Base-by-base conservation (phyloP, 2,329 filamentous ascomycete species). In the Paraphoma sp. region DNA sequence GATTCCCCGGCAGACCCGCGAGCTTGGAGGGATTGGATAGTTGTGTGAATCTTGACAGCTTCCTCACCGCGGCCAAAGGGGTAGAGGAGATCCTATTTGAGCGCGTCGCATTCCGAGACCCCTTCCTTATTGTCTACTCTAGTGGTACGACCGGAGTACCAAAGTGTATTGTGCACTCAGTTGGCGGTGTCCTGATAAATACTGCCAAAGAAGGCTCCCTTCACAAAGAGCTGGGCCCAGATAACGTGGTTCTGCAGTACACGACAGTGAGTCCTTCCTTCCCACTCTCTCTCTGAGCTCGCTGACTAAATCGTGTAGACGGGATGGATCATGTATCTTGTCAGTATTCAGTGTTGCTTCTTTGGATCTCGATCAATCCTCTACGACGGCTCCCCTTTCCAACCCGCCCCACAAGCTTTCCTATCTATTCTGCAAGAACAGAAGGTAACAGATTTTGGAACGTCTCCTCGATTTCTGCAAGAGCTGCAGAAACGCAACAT, bases 351-450 rank as follows among this genome's bases (percentile, higher is more conserved):
- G 17, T 79, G 82, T 4, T 79, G 94, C 7, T 65, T 89, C 1
- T 77, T 82, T 40, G 90, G 91, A 7, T 81, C 82, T 0, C 82
- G 86, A 6, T 80, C 84, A 1, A 76, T 96, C 1, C 79, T 94
- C n/a, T 96, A 96, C 72, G 92, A 96, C 70, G 92, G 92, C 3
- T 92, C 88, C 8, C 92, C 92, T 0, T 92, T 96, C 74, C 78
- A 87, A 45, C 92, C 92, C 0, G 86, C 91, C 59, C 78, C 86
- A 1, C 82, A 79, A 16, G 82, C 85, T 4, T 86, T 92, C 63
- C 77, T 93, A 30, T 83, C 83, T 56, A 79, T 92, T 11, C 77
- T 88, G 12, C 84, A 81, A 14, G 80, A 88, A 59, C 86, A 90
- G 68, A 80, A 80, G 50, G 89, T 90, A 1, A 93, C 91, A 1